These are phyloP conservation scores for Cucumis melo DNA, from an alignment of 306 rosid species.

Conservation along the genomic window DNA sequence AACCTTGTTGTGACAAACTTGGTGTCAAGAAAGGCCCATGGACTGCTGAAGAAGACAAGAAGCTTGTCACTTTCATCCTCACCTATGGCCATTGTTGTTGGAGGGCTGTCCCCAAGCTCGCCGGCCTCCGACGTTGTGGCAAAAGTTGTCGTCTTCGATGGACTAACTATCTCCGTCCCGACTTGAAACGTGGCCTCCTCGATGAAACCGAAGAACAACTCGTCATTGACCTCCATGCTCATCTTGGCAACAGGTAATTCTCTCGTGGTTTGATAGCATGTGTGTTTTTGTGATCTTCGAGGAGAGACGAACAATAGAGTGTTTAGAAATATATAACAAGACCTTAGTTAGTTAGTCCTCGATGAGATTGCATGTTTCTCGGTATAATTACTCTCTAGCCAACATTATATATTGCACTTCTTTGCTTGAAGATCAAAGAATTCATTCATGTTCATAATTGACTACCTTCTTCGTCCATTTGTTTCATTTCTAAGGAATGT, in stretches of 20 bases:
- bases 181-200: constrained; percentile 76
- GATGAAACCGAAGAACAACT: constrained; percentile 62
- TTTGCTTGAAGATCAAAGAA: too few relatives aligned
- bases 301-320: too few relatives aligned
- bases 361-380: too few relatives aligned
- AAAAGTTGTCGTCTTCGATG: constrained; percentile 94
- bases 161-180: constrained; percentile 91
- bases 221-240: constrained; percentile 77
- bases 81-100: constrained; percentile 83
- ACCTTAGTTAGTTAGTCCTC: too few relatives aligned
- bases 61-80: constrained; percentile 58
- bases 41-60: constrained; percentile 90
- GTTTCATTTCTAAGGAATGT: background rate
- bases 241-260: constrained; percentile 65
- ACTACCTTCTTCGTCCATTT: background rate
- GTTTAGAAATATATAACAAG: too few relatives aligned
- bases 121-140: constrained; percentile 82
- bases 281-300: too few relatives aligned
- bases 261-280: too few relatives aligned
- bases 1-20: constrained; percentile 94
- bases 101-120: constrained; percentile 89
- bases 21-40: constrained; percentile 96
- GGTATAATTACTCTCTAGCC: too few relatives aligned
- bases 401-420: too few relatives aligned
- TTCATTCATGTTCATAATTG: background rate